Evolutionary conservation across 441 rosid genomes (phyloP).

Genomic region (Bruguiera hainesii): DNA sequence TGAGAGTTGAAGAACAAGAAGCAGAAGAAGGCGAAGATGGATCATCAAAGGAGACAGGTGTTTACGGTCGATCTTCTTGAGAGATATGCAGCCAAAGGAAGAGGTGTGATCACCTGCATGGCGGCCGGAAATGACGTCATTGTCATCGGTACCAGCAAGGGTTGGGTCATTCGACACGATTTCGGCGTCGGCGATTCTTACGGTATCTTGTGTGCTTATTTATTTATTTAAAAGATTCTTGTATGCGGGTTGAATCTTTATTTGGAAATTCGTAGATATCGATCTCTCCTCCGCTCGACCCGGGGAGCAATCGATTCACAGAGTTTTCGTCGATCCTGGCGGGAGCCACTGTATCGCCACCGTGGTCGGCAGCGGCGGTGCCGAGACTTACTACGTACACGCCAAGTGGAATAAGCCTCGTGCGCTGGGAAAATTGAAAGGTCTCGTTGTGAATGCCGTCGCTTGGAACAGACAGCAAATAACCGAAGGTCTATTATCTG

Average conservation of each 20-base stretch:
- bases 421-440: constrained; percentile 66
- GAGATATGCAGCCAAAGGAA: constrained; percentile 85
- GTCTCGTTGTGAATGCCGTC: constrained; percentile 78
- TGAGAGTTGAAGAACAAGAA: not conserved
- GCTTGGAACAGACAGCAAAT: constrained; percentile 98
- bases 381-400: constrained; percentile 87
- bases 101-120: constrained; percentile 91
- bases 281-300: constrained; percentile 85
- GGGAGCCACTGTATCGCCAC: constrained; percentile 96
- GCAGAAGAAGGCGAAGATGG: not conserved
- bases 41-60: constrained; percentile 57
- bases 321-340: constrained; percentile 96
- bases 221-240: not conserved
- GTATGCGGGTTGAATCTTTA: not conserved
- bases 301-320: constrained; percentile 90
- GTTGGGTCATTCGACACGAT: constrained; percentile 94
- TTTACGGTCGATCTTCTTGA: constrained; percentile 91
- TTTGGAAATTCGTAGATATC: constrained; percentile 46
- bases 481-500: constrained; percentile 62
- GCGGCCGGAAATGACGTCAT: constrained; percentile 98
- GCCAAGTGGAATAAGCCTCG: constrained; percentile 98
- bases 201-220: constrained; percentile 28
- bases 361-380: constrained; percentile 74
- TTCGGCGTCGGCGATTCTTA: constrained; percentile 79
- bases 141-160: constrained; percentile 87